phyloP scores from a whole-genome alignment of 2,329 filamentous ascomycete species.

The Rhytidhysteron rufulum region DNA sequence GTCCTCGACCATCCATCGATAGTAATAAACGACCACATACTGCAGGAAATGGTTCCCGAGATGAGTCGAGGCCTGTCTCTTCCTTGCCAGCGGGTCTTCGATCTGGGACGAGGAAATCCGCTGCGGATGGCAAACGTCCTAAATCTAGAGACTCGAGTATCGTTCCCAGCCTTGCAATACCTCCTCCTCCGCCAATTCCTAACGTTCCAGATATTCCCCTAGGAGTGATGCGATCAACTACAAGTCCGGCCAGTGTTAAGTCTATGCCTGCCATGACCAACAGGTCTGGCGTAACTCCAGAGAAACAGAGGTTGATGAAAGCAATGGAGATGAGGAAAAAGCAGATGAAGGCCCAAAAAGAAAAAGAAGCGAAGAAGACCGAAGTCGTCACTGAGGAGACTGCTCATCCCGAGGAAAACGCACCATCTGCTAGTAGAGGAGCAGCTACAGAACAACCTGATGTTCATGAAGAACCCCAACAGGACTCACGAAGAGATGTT shows the following conservation, averaged over 20 bases:
- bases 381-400: neutral
- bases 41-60: constrained; percentile 43
- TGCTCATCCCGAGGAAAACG: constrained; percentile 20
- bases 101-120: constrained; percentile 33
- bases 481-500: neutral
- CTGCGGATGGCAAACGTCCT: constrained; percentile 29
- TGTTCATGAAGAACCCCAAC: neutral
- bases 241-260: constrained; percentile 38
- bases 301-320: constrained; percentile 91
- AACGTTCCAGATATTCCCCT: constrained; percentile 28
- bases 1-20: constrained; percentile 76
- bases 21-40: constrained; percentile 58
- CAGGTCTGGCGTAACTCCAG: constrained; percentile 67
- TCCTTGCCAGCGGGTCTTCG: constrained; percentile 79
- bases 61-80: constrained; percentile 65
- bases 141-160: constrained; percentile 31
- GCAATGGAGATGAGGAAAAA: constrained; percentile 86
- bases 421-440: neutral
- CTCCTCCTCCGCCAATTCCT: constrained; percentile 31
- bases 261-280: constrained; percentile 41
- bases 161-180: constrained; percentile 25
- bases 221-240: constrained; percentile 35
- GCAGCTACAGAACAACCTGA: neutral
- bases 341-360: constrained; percentile 53
- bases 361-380: constrained; percentile 21